Conservation (phyloP, 2,329 filamentous ascomycete species). For the Cordyceps fumosorosea region DNA sequence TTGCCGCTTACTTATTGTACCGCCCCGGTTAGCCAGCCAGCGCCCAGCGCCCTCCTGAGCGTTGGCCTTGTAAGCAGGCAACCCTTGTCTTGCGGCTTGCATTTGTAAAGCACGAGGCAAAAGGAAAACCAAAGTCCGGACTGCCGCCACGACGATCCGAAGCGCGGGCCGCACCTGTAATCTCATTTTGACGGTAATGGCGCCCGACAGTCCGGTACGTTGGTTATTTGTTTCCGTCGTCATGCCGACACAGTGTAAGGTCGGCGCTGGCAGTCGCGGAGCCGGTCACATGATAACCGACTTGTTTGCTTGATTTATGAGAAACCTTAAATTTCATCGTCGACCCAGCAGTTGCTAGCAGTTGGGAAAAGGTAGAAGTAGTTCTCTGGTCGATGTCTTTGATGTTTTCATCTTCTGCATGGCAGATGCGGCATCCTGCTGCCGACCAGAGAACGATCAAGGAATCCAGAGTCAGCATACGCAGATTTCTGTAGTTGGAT, state of each 20-base stretch:
- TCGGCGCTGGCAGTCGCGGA: neutral
- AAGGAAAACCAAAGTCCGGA: neutral
- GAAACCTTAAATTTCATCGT: neutral
- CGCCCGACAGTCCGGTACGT: neutral
- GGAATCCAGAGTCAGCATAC: neutral
- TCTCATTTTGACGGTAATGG: neutral
- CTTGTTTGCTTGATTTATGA: neutral
- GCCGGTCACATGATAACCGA: constrained; percentile 7
- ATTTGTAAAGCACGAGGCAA: constrained; percentile 2
- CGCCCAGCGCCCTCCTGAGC: neutral
- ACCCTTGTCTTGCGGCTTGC: neutral
- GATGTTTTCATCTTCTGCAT: neutral
- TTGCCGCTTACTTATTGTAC: neutral
- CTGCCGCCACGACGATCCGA: neutral
- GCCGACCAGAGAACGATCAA: neutral
- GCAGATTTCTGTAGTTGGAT: constrained; percentile 3
- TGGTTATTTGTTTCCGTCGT: neutral
- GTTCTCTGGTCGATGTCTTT: neutral
- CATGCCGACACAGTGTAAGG: too few species aligned
- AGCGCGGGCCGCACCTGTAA: neutral
- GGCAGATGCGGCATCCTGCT: neutral
- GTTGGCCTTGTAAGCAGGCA: neutral
- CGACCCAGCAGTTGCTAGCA: neutral
- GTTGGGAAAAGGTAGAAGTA: neutral
- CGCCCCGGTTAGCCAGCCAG: neutral